Evolutionary conservation across 352 stramenopile species (phyloP).

Genomic region (Thalassiosira mediterranea): DNA sequence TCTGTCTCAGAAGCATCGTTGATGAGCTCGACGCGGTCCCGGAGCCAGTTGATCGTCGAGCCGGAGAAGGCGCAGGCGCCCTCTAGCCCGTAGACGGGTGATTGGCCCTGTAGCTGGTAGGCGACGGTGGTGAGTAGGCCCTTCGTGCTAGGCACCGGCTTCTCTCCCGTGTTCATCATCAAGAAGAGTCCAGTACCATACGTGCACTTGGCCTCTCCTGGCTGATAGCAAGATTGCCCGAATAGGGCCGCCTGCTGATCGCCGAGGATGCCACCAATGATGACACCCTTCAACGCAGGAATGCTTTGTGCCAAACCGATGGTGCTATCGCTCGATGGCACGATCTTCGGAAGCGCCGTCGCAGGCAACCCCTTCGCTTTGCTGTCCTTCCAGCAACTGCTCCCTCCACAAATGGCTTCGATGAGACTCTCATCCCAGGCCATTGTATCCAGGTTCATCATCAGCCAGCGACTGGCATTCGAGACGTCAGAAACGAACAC

Average conservation of each 20-base stretch:
- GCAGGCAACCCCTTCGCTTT: slow-evolving; percentile 22
- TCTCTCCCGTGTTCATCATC: slow-evolving; percentile 98
- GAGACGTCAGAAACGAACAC: slow-evolving; percentile 96
- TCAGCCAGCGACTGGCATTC: slow-evolving; percentile 96
- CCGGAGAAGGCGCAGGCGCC: slow-evolving; percentile 95
- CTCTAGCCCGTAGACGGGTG: slow-evolving; percentile 95
- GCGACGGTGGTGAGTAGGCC: slow-evolving; percentile 96
- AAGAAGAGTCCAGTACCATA: slow-evolving; percentile 99
- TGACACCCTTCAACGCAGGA: slow-evolving; percentile 85
- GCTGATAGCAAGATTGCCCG: slow-evolving; percentile 94
- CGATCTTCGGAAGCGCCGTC: slow-evolving; percentile 89
- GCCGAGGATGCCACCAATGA: slow-evolving; percentile 92
- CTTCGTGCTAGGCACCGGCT: slow-evolving; percentile 85
- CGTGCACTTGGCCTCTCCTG: slow-evolving; percentile 97
- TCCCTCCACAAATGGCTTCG: slow-evolving; percentile 58
- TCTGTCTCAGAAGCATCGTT: slow-evolving; percentile 88
- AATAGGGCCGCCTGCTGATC: slow-evolving; percentile 98
- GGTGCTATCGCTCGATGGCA: slow-evolving; percentile 80
- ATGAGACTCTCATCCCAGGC: slow-evolving; percentile 90
- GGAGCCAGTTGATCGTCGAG: slow-evolving; percentile 97
- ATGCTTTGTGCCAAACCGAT: slow-evolving; percentile 41
- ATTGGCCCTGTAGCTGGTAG: slow-evolving; percentile 87
- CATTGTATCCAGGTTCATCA: slow-evolving; percentile 92
- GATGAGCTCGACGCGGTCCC: slow-evolving; percentile 97
- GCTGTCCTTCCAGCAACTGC: slow-evolving; percentile 29